A percentile compares a stretch with the other conserved stretches of the same genome.
Evolutionary conservation across 2,329 filamentous ascomycete genomes (phyloP).

Genomic region (Cercospora sesami): DNA sequence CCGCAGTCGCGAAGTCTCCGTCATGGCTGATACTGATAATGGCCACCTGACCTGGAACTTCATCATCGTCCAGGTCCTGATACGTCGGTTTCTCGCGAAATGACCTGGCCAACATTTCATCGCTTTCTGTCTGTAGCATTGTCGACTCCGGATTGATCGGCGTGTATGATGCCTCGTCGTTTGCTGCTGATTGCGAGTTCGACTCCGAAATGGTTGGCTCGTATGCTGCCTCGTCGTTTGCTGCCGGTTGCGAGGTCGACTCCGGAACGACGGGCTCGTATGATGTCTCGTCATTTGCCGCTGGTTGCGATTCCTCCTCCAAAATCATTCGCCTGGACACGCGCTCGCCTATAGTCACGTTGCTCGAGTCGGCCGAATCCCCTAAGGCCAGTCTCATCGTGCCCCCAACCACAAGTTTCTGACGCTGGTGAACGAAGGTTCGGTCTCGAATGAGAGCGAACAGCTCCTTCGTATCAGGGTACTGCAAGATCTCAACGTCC

Average conservation of each 20-base stretch:
- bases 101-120: too few species aligned
- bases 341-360: background rate
- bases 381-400: background rate
- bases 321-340: too few species aligned
- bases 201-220: too few species aligned
- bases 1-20: constrained; percentile 73
- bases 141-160: background rate
- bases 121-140: background rate
- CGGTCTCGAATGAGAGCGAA: constrained; percentile 49
- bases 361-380: background rate
- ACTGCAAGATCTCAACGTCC: constrained; percentile 43
- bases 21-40: constrained; percentile 85
- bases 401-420: background rate
- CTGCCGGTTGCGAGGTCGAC: too few species aligned
- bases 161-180: background rate
- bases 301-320: too few species aligned
- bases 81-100: background rate
- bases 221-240: too few species aligned
- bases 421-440: background rate
- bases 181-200: background rate
- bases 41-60: constrained; percentile 45
- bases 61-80: background rate
- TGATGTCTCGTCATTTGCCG: background rate
- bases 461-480: constrained; percentile 56
- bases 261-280: background rate